Evolutionary conservation across 208 protist genomes (phyloP), one percentile per base, ranked within the genome.

Genomic region (Kentomonas sorsogonicus): DNA sequence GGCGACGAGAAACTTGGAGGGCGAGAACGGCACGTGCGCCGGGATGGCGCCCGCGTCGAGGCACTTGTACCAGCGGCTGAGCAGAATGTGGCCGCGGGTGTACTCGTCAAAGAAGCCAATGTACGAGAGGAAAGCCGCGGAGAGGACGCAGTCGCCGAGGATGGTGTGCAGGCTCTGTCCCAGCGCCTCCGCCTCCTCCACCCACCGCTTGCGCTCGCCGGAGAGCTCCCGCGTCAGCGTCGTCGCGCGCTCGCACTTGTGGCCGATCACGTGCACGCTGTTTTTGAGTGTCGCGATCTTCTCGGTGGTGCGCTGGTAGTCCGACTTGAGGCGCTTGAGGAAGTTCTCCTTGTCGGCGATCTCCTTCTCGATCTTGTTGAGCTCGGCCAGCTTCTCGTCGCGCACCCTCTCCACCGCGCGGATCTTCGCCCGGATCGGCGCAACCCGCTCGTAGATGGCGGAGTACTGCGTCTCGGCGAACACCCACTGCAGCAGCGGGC

Each of bases 21-120:
- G 61, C 20, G 39, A 58, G 4, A 98, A 52, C 36, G 96, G 75
- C 34, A 77, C 60, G 26, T 83, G 84, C 43, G 89, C 86, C 9
- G 73, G 63, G 44, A 99, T 84, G 18, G 70, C 45, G 11, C 63
- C 50, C 18, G 60, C 43, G 9, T 79, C 34, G 5, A 99, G 63
- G 53, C 74, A 81, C 29, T 72, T 44, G 41, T 78, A 43, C 97
- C 97, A 99, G 38, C 83, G 79, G 10, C 81, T 80, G 22, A 98
- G 56, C 0, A 98, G 59, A 30, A 95, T 65, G 22, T 72, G 67
- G 51, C 91, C 74, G 39, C 92, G 69, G n/a, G 89, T 83, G 48
- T 80, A 73, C 74, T 99, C 93, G 62, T 99, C 97, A 81, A 99
- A 99, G 77, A 93, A 99, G 62, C 98, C 98, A 70, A 89, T 91